phyloP scores from a whole-genome alignment of 495 filamentous ascomycete species.

The Tuber melanosporum region DNA sequence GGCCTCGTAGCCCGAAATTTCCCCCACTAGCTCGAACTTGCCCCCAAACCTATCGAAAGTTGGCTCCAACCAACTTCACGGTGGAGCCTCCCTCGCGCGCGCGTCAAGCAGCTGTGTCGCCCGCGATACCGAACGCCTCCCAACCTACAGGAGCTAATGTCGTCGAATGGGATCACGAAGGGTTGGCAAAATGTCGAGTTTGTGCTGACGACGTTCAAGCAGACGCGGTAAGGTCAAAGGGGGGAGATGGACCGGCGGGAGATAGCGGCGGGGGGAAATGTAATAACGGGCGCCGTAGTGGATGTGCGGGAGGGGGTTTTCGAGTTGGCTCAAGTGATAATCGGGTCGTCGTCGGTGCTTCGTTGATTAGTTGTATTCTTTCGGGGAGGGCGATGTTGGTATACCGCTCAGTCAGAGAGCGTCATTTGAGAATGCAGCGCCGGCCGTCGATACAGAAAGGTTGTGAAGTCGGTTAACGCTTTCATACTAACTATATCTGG shows the following conservation, averaged over 20 bases:
- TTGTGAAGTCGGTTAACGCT: constrained; percentile 32
- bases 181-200: background rate
- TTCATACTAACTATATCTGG: constrained; percentile 30
- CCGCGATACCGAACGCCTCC: background rate
- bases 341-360: background rate
- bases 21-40: background rate
- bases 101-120: background rate
- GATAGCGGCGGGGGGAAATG: background rate
- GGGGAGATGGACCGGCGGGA: background rate
- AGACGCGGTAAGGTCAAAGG: background rate
- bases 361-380: background rate
- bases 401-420: background rate
- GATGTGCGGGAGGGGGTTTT: background rate
- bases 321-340: background rate
- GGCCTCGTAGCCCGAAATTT: background rate
- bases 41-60: background rate
- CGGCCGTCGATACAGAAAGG: constrained; percentile 25
- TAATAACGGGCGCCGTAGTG: background rate
- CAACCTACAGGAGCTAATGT: background rate
- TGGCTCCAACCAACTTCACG: background rate
- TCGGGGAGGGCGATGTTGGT: background rate
- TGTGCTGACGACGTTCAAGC: background rate
- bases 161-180: background rate
- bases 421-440: constrained; percentile 20
- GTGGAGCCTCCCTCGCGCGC: background rate